Evolutionary conservation across 1,284 basidiomycete species (phyloP), one percentile per base, ranked within the genome.

Genomic region (Apiotrichum akiyoshidainum): DNA sequence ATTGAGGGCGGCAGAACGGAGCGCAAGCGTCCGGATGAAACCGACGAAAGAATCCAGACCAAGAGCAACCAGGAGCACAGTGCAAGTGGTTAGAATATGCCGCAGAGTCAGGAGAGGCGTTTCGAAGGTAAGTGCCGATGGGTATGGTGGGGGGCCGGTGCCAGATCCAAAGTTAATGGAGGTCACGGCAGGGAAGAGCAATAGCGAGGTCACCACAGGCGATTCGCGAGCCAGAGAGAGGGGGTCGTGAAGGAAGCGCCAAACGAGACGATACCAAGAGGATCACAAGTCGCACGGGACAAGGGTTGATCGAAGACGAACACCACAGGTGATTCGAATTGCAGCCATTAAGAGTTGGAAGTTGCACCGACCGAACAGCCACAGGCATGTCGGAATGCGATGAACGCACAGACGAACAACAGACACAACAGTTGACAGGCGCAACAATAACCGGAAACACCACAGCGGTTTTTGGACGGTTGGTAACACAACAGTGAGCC

Each of bases 241-340:
- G 49, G n/a, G 35, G 45, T 52, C 45, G n/a, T 42, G 40, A 41
- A 52, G 39, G 48, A 42, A 52, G 39, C 50, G 50, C 50, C 26
- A 44, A 33, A 21, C 21, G 42, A 53, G 45, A 52, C 35, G 39
- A 33, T 40, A 52, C 41, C 50, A 52, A 44, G 17, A 52, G 11
- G 21, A 50, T 40, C 48, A 50, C n/a, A 50, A 21, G 34, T 11
- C 39, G 49, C 47, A 48, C 51, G 22, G n/a, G 46, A 48, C 40
- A 47, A 33, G 39, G 17, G 41, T 19, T 13, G 33, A 13, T 21
- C 13, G 21, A 22, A 19, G 39, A 37, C 54, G 39, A 55, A 46
- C 40, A 50, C 51, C 37, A 46, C 35, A 46, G 34, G 46, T 55
- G 45, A 42, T 34, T 13, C n/a, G 39, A 21, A 46, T 39, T 19